A percentile compares a stretch with the other conserved stretches of the same genome.
Evolutionary conservation across 805 yeast species (phyloP).

Genomic region (Maudiozyma serrabonitensis): DNA sequence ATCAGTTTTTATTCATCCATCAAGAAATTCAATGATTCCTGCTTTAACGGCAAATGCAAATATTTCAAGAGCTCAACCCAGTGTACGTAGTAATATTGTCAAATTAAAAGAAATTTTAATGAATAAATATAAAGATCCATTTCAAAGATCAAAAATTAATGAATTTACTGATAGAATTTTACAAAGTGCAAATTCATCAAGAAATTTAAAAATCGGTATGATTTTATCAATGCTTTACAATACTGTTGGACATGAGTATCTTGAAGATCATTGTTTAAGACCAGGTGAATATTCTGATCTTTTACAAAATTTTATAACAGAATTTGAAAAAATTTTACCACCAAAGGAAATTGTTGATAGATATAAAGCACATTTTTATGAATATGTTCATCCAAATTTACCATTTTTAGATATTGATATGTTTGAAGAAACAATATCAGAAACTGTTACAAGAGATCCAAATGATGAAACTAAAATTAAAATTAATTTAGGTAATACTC

Average conservation of each 20-base stretch:
- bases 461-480: constrained; percentile 13
- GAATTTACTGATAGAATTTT: constrained; percentile 23
- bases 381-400: constrained; percentile 19
- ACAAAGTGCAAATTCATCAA: constrained; percentile 17
- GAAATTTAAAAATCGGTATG: constrained; percentile 16
- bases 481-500: constrained; percentile 19
- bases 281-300: constrained; percentile 21
- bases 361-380: constrained; percentile 23
- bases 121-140: constrained; percentile 16
- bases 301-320: constrained; percentile 14
- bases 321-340: constrained; percentile 21
- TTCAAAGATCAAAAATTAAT: constrained; percentile 16
- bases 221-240: constrained; percentile 15
- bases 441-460: constrained; percentile 14
- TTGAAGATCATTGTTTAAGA: constrained; percentile 22
- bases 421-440: constrained; percentile 24
- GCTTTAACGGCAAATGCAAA: constrained; percentile 21
- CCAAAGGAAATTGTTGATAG: constrained; percentile 16
- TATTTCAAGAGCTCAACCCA: constrained; percentile 20
- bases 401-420: constrained; percentile 21
- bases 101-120: constrained; percentile 20
- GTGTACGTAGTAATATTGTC: constrained; percentile 14
- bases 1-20: constrained; percentile 21
- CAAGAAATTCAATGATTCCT: constrained; percentile 24
- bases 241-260: constrained; percentile 15